These are phyloP conservation scores for Sphaerulina vaccinii DNA, from an alignment of 2,329 filamentous ascomycete species.

Conservation along the genomic window DNA sequence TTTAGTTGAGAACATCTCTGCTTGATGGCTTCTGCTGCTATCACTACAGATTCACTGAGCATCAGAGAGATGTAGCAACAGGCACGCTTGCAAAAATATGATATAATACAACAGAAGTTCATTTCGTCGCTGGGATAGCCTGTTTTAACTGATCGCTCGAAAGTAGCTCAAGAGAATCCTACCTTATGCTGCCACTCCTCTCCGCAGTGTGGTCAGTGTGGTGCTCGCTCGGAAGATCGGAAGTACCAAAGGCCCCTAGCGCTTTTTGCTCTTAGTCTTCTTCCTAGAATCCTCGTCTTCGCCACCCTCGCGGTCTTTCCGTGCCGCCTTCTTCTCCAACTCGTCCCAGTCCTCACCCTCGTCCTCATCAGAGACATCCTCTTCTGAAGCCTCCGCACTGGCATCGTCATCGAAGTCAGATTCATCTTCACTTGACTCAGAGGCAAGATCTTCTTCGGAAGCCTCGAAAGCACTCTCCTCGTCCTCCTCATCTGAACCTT, in stretches of 20 bases:
- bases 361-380: conserved; percentile 57
- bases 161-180: too few species aligned
- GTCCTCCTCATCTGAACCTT: conserved; percentile 72
- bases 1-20: too few species aligned
- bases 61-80: too few species aligned
- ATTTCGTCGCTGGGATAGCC: too few species aligned
- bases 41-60: too few species aligned
- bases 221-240: too few species aligned
- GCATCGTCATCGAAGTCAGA: conserved; percentile 92
- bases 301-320: conserved; percentile 59
- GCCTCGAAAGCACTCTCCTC: conserved; percentile 93
- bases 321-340: conserved; percentile 78
- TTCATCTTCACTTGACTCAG: conserved; percentile 79
- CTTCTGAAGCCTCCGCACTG: conserved; percentile 76
- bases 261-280: conserved; percentile 33
- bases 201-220: too few species aligned
- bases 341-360: conserved; percentile 91
- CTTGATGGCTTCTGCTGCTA: too few species aligned
- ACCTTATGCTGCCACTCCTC: too few species aligned
- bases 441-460: conserved; percentile 74
- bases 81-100: too few species aligned
- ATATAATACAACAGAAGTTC: too few species aligned
- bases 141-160: too few species aligned
- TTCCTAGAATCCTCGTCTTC: conserved; percentile 66
- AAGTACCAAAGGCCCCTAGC: background rate